phyloP scores from a whole-genome alignment of 768 basidiomycete species.

The Boletellus ananas region DNA sequence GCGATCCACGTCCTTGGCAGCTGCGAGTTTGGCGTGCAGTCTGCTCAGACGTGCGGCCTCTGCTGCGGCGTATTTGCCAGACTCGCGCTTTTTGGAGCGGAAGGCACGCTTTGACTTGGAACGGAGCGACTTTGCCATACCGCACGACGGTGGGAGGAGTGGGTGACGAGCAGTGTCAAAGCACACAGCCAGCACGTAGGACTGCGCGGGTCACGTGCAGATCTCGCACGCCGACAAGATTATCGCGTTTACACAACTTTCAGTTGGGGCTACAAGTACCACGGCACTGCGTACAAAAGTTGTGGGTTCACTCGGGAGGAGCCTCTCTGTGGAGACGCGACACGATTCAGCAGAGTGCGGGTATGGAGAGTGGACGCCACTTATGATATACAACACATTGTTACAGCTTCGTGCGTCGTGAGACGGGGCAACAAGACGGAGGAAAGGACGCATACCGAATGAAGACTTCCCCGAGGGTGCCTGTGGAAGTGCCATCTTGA shows the following conservation, averaged over 20 bases:
- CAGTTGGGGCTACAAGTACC: slow-evolving; percentile 12
- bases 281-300: background rate
- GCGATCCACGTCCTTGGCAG: slow-evolving; percentile 38
- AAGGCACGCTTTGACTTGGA: slow-evolving; percentile 79
- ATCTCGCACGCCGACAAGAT: no score
- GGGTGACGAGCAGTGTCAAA: background rate
- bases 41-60: slow-evolving; percentile 76
- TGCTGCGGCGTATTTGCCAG: slow-evolving; percentile 69
- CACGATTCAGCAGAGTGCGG: slow-evolving; percentile 19
- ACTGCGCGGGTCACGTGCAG: no score
- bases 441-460: slow-evolving; percentile 64
- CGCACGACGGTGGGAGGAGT: background rate
- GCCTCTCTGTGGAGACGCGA: slow-evolving; percentile 63
- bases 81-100: slow-evolving; percentile 72
- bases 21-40: slow-evolving; percentile 62
- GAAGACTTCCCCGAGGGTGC: slow-evolving; percentile 97
- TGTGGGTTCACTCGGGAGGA: slow-evolving; percentile 41
- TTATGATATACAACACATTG: slow-evolving; percentile 95
- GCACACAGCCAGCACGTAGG: slow-evolving; percentile 12
- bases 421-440: background rate
- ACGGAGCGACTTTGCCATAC: slow-evolving; percentile 80
- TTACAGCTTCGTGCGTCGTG: slow-evolving; percentile 61
- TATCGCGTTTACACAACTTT: slow-evolving; percentile 7
- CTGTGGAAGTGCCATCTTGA: slow-evolving; percentile 93
- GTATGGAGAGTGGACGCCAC: slow-evolving; percentile 34